phyloP scores from a whole-genome alignment of 108 stramenopile genomes.

The Discostella stelligeroides region DNA sequence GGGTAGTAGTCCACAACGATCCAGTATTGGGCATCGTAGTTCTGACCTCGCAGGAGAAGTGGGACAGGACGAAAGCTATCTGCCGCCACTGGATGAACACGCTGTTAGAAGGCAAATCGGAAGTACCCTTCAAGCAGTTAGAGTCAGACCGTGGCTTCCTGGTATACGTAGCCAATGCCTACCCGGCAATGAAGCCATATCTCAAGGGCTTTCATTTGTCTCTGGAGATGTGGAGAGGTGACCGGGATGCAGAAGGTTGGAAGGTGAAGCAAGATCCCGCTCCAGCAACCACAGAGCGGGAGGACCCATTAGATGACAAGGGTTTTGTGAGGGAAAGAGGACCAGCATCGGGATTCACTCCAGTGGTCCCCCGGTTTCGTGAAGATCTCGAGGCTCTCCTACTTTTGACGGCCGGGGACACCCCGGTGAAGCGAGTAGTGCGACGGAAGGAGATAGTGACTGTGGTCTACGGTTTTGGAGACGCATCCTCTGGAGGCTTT shows the following conservation, averaged over 20 bases:
- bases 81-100: neutral
- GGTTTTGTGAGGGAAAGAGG: neutral
- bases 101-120: neutral
- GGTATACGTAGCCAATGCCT: too few relatives aligned
- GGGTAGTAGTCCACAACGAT: too few relatives aligned
- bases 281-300: neutral
- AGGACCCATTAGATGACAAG: neutral
- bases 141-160: too few relatives aligned
- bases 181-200: too few relatives aligned
- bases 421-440: neutral
- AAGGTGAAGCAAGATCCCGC: too few relatives aligned
- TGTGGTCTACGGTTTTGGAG: too few relatives aligned
- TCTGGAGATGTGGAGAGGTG: neutral
- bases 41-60: neutral
- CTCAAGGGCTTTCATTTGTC: too few relatives aligned
- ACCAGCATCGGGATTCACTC: neutral
- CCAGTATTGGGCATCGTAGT: conserved; percentile 25
- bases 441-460: neutral
- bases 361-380: too few relatives aligned
- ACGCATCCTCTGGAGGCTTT: too few relatives aligned
- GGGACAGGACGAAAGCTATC: neutral
- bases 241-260: neutral
- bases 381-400: too few relatives aligned
- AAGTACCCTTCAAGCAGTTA: neutral
- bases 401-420: too few relatives aligned